Base-by-base conservation (phyloP, 371 early-diverging fungal genomes). In the Sporodiniella umbellata region DNA sequence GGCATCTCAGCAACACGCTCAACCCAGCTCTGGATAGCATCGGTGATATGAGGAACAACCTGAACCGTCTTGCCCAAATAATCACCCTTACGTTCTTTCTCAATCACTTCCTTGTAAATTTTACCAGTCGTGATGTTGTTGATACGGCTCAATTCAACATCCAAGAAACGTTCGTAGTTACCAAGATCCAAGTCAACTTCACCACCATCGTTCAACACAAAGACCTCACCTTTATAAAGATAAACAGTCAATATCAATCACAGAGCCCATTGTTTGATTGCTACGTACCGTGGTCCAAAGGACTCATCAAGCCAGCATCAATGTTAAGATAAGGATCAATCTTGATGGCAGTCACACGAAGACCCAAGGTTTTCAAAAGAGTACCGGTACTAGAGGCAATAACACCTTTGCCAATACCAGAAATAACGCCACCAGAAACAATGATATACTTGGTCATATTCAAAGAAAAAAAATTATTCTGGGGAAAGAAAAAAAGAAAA, bases 301-400 rank as follows among this genome's bases (percentile, higher is more conserved):
- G 99, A 52, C 86, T 89, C 78, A 99, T 79, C 19, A 96, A 92
- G 64, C 99, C 99, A 48, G 99, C 99, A 71, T 99, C 99, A 65
- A 95, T 96, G 84, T 99, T 99, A 52, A 99, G 81, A 75, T 99
- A 99, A 19, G 99, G 99, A 71, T 99, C 99, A 60, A 99, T 99
- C 79, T 99, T 99, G 83, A 99, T 95, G 54, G 96, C 90, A 42
- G 98, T 97, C 18, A 99, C 99, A 39, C 83, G 79, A 56, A 96
- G 80, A 18, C 99, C 99, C 54, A 88, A 77, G 19, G 94, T 90
- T 79, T 96, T 93, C 56, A 99, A 85, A 44, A 99, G 78, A 33
- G 93, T 80, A 51, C 99, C 99, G 15, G 99, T 94, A 39, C 95
- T 94, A 40, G 96, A 95, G 33, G 99, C 95, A 69, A 99, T 94